Conservation (phyloP, 1,284 basidiomycete genomes). For the Irpex rosettiformis region DNA sequence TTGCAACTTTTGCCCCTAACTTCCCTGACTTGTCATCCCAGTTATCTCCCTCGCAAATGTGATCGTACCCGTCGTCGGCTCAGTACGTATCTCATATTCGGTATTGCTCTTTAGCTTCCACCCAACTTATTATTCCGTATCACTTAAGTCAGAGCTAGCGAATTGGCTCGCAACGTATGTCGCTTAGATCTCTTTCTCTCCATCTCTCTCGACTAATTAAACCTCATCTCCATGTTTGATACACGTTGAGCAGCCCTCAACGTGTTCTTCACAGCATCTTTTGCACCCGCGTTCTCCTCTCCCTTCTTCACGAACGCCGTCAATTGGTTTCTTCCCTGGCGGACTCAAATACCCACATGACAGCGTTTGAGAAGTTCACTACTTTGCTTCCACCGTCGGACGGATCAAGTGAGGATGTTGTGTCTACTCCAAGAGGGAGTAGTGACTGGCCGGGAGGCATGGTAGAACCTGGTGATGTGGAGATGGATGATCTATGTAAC, state of each 20-base stretch:
- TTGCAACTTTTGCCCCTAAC: neutral
- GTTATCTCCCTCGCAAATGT: conserved; percentile 40
- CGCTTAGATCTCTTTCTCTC: neutral
- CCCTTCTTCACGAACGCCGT: conserved; percentile 26
- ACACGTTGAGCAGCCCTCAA: conserved; percentile 30
- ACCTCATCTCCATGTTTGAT: neutral
- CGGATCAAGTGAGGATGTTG: neutral
- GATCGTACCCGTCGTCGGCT: conserved; percentile 33
- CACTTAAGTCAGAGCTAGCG: neutral
- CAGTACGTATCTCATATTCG: conserved; percentile 27
- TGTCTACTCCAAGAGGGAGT: neutral
- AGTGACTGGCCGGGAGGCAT: neutral
- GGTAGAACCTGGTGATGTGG: neutral
- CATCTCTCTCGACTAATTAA: neutral
- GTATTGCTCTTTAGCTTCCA: neutral
- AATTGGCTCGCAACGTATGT: conserved; percentile 10
- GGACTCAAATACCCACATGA: neutral
- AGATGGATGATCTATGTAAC: neutral
- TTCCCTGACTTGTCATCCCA: conserved; percentile 12
- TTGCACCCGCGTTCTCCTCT: conserved; percentile 38
- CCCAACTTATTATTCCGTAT: neutral
- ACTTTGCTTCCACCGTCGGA: conserved; percentile 5
- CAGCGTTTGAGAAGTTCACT: conserved; percentile 2
- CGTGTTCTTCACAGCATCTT: conserved; percentile 41
- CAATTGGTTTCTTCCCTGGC: conserved; percentile 8